Base-by-base conservation (phyloP, 441 rosid species). In the Jatropha podagrica region DNA sequence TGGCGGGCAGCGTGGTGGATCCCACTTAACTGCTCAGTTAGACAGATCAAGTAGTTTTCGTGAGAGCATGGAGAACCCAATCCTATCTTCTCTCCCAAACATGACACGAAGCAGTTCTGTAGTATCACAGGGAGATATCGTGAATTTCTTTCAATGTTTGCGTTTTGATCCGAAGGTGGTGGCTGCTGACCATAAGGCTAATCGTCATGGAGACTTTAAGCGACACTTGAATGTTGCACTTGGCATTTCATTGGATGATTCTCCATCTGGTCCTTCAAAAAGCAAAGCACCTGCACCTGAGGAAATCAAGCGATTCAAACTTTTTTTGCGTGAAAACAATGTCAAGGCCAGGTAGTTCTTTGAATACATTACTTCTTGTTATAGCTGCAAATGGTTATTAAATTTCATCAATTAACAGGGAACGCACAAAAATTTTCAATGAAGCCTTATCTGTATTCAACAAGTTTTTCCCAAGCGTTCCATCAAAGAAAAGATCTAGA, bases 41-140 rank as follows among this genome's bases (percentile, higher is more conserved):
- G 97, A 96, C 81, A 92, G 97, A 89, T 89, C 96, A 12, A 84
- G 96, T 80, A 91, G 97, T 85, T 96, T 92, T 77, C 92, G 92
- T 10, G 97, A 91, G 88, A 85, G 86, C 71, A 80, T 86, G 85
- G 97, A 94, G 79, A 90, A 84, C 78, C 89, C 93, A 71, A 82
- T 86, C 79, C 83, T 88, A 54, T 81, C 94, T 81, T 90, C 97
- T 86, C 87, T 88, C 68, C 89, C 93, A 62, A 87, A 75, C 81
- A 85, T 85, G 90, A 78, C 89, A 38, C 87, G 95, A 87, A 92
- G 85, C 84, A 85, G 86, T 83, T 83, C 91, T 76, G 75, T 81
- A 32, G 79, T 84, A 80, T 81, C 90, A 46, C 97, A 90, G 74
- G 88, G 81, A 69, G 98, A 96, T 76, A 90, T 94, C 73, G 75